phyloP scores from a whole-genome alignment of 208 protist genomes.

The Histomonas meleagridis region DNA sequence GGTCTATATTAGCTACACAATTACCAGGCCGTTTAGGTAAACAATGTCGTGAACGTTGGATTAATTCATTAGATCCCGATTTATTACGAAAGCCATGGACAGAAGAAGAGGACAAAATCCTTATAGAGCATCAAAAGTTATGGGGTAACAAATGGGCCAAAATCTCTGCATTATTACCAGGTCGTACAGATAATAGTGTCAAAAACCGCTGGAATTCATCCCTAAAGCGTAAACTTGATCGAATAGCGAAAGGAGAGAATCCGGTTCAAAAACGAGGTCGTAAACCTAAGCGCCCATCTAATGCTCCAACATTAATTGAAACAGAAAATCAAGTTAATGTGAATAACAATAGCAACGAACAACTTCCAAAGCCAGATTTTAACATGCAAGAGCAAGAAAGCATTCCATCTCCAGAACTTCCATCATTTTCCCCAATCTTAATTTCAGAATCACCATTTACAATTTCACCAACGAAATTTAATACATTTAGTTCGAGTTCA shows the following conservation, averaged over 20 bases:
- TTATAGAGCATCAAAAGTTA: background rate
- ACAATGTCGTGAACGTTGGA: conserved; percentile 18
- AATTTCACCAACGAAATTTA: too few species aligned
- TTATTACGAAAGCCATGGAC: background rate
- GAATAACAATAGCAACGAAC: background rate
- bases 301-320: background rate
- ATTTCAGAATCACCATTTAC: background rate
- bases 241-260: background rate
- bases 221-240: background rate
- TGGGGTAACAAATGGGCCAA: conserved; percentile 35
- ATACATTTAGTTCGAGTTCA: too few species aligned
- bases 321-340: background rate
- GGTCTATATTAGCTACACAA: background rate
- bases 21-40: background rate
- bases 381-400: background rate
- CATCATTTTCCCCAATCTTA: background rate
- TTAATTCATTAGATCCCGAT: background rate
- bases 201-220: conserved; percentile 31
- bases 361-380: conserved; percentile 26
- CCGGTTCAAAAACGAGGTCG: conserved; percentile 24
- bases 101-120: conserved; percentile 20
- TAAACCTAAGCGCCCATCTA: conserved; percentile 24
- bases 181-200: conserved; percentile 1
- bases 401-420: background rate
- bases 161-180: background rate